Percentiles rank a stretch among this genome's conserved stretches.
These are phyloP conservation scores for Pisolithus microcarpus DNA, from an alignment of 768 basidiomycete species.

Conservation along the genomic window DNA sequence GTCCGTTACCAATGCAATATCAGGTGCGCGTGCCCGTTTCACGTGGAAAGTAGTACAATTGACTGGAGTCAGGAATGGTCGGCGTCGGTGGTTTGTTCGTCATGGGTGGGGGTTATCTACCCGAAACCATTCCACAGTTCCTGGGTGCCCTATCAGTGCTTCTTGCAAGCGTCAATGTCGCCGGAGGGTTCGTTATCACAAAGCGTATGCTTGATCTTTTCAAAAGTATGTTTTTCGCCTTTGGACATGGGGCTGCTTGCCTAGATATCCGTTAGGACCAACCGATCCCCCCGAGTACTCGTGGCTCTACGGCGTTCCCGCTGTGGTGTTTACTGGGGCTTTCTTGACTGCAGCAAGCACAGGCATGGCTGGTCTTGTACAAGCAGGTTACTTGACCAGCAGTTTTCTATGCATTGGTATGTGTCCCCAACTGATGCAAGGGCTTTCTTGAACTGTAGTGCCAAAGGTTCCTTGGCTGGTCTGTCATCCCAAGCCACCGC, in stretches of 20 bases:
- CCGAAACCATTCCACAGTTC: constrained; percentile 72
- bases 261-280: constrained; percentile 41
- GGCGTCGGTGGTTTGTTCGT: constrained; percentile 83
- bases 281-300: constrained; percentile 86
- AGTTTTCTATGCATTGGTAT: constrained; percentile 81
- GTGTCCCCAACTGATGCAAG: constrained; percentile 1
- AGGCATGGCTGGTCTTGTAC: constrained; percentile 79
- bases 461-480: constrained; percentile 67
- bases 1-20: constrained; percentile 88
- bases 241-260: not conserved
- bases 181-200: constrained; percentile 83
- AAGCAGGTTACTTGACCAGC: constrained; percentile 81
- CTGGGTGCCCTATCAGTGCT: constrained; percentile 81
- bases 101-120: constrained; percentile 84
- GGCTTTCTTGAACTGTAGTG: not conserved
- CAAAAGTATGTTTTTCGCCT: constrained; percentile 46
- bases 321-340: constrained; percentile 74
- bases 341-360: constrained; percentile 78
- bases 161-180: constrained; percentile 80
- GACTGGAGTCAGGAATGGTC: constrained; percentile 48
- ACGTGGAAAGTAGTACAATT: not conserved
- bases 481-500: constrained; percentile 76
- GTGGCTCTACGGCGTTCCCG: constrained; percentile 76
- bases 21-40: constrained; percentile 40
- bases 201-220: constrained; percentile 94